These are phyloP conservation scores for Psilocybe azurescens DNA, from an alignment of 768 basidiomycete genomes.

Conservation along the genomic window DNA sequence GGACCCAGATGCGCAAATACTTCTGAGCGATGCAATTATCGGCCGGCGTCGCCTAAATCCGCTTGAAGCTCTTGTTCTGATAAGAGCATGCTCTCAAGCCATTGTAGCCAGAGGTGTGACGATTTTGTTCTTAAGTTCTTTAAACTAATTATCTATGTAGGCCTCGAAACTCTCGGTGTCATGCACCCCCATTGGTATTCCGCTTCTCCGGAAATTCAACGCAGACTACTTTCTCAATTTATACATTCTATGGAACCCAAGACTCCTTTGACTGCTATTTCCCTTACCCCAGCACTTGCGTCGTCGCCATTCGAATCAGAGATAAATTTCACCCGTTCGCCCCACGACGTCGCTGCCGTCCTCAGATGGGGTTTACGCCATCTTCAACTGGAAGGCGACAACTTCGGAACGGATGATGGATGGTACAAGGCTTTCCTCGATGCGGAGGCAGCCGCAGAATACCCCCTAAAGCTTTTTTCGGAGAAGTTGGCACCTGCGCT, in stretches of 20 bases:
- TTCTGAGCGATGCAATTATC: conserved; percentile 59
- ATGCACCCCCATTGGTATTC: conserved; percentile 90
- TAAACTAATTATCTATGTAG: conserved; percentile 39
- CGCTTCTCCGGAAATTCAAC: conserved; percentile 72
- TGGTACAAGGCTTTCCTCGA: conserved; percentile 75
- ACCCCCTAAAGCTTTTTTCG: conserved; percentile 72
- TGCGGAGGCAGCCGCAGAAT: conserved; percentile 62
- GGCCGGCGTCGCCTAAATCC: conserved; percentile 64
- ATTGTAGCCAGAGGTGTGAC: conserved; percentile 67
- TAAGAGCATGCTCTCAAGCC: conserved; percentile 71
- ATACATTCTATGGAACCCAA: conserved; percentile 64
- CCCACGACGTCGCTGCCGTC: conserved; percentile 81
- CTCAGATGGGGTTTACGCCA: conserved; percentile 84
- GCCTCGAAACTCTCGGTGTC: conserved; percentile 80
- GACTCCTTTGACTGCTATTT: conserved; percentile 50
- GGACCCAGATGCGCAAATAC: conserved; percentile 51
- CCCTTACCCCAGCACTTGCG: conserved; percentile 49
- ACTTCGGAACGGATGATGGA: conserved; percentile 63
- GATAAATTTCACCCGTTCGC: conserved; percentile 65
- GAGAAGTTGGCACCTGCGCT: conserved; percentile 63
- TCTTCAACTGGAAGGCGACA: conserved; percentile 60
- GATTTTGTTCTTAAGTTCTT: conserved; percentile 15
- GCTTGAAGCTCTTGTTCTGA: conserved; percentile 63
- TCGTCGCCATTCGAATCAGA: conserved; percentile 66
- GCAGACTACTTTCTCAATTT: conserved; percentile 71